A percentile compares a stretch with the other conserved stretches of the same genome.
Conservation (phyloP, 2,329 filamentous ascomycete species). For the Nemania sp. region DNA sequence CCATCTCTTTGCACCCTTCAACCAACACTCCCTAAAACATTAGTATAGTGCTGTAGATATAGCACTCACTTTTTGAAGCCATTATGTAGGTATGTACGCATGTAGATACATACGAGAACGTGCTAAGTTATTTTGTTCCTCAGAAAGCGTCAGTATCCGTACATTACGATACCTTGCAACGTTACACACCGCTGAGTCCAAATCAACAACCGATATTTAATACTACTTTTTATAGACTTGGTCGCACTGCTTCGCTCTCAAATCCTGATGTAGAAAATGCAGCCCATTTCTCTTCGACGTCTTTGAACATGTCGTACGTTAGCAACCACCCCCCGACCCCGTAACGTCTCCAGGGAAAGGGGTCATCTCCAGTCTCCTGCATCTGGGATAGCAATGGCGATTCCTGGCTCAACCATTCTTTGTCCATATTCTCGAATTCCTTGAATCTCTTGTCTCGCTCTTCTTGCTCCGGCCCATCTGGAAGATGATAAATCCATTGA, state of each 20-base stretch:
- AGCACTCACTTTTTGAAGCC: too few species aligned
- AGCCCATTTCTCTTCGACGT: slow-evolving; percentile 44
- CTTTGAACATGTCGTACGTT: slow-evolving; percentile 46
- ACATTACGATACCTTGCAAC: too few species aligned
- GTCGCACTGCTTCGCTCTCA: slow-evolving; percentile 19
- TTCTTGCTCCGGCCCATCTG: slow-evolving; percentile 60
- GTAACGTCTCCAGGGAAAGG: slow-evolving; percentile 47
- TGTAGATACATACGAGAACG: too few species aligned
- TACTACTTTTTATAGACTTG: slow-evolving; percentile 7
- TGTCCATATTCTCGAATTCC: slow-evolving; percentile 40
- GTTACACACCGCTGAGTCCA: not conserved
- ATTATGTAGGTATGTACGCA: too few species aligned
- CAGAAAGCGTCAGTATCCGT: too few species aligned
- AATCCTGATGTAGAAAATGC: not conserved
- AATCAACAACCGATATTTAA: not conserved
- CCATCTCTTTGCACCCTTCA: too few species aligned
- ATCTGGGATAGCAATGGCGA: slow-evolving; percentile 7
- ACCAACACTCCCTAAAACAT: too few species aligned
- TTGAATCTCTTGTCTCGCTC: slow-evolving; percentile 52
- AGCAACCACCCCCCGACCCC: slow-evolving; percentile 48
- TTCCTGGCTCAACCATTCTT: slow-evolving; percentile 36
- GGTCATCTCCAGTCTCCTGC: slow-evolving; percentile 46
- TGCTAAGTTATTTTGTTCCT: too few species aligned
- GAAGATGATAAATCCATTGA: slow-evolving; percentile 65
- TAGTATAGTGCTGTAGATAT: too few species aligned